A percentile compares a stretch with the other conserved stretches of the same genome.
phyloP scores from a whole-genome alignment of 1,139 yeast genomes.

The Wickerhamiella infanticola region DNA sequence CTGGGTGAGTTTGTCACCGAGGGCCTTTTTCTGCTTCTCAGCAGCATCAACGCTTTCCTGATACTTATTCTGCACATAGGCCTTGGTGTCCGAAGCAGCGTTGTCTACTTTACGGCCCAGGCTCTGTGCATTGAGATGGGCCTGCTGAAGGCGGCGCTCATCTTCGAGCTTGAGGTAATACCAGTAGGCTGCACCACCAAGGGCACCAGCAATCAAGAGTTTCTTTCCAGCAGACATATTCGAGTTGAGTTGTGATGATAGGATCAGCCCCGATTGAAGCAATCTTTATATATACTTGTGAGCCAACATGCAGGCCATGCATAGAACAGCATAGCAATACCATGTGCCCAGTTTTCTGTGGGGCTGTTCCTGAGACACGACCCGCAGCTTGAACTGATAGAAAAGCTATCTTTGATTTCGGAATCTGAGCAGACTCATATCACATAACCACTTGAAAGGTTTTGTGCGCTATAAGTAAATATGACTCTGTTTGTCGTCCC shows the following conservation, averaged over 20 bases:
- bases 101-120: constrained; percentile 20
- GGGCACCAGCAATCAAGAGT: constrained; percentile 16
- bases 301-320: not conserved
- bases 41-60: not conserved
- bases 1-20: not conserved
- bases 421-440: too few relatives aligned
- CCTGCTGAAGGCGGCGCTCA: constrained; percentile 10
- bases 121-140: constrained; percentile 15
- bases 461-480: too few relatives aligned
- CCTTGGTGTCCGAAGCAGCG: constrained; percentile 15
- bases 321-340: not conserved
- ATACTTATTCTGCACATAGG: constrained; percentile 16
- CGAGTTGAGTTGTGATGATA: too few relatives aligned
- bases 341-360: not conserved
- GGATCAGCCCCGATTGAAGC: not conserved
- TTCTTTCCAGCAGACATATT: not conserved
- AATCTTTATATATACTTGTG: not conserved
- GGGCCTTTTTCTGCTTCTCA: not conserved
- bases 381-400: too few relatives aligned
- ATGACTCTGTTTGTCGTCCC: too few relatives aligned
- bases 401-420: too few relatives aligned
- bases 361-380: not conserved
- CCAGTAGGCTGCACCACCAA: constrained; percentile 25
- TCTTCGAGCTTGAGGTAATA: constrained; percentile 24
- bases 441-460: too few relatives aligned